These are phyloP conservation scores for Botrytis deweyae DNA, from an alignment of 2,329 filamentous ascomycete genomes.

Conservation along the genomic window DNA sequence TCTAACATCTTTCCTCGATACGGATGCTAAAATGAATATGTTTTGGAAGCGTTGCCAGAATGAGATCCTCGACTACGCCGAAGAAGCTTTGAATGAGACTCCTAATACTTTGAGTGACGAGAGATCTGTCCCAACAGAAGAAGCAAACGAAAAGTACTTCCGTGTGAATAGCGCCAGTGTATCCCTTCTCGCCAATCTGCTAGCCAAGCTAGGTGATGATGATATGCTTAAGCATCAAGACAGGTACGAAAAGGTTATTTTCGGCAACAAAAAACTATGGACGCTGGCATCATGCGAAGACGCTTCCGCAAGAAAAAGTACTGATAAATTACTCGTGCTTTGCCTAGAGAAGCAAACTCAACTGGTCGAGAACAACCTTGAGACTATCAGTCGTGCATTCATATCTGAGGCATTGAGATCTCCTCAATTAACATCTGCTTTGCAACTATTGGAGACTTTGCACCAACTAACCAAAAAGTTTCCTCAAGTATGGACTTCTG, in stretches of 20 bases:
- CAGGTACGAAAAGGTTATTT: constrained; percentile 66
- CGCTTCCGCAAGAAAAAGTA: constrained; percentile 49
- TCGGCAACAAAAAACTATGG: constrained; percentile 62
- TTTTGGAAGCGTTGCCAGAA: constrained; percentile 82
- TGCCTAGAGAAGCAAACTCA: constrained; percentile 50
- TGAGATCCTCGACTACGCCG: constrained; percentile 79
- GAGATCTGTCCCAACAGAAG: constrained; percentile 77
- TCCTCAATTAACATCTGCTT: constrained; percentile 71
- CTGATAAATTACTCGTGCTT: constrained; percentile 51
- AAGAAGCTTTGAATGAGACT: constrained; percentile 77
- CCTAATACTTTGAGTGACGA: constrained; percentile 84
- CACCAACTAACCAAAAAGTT: constrained; percentile 62
- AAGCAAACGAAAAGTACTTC: constrained; percentile 81
- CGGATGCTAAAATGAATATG: constrained; percentile 71
- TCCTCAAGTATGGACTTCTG: constrained; percentile 71
- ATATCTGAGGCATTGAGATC: constrained; percentile 72
- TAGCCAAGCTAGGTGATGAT: constrained; percentile 48
- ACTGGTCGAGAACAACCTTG: constrained; percentile 50
- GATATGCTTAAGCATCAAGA: constrained; percentile 61
- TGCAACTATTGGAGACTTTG: constrained; percentile 68
- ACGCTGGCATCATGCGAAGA: constrained; percentile 64
- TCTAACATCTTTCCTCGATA: constrained; percentile 71
- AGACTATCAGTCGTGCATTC: constrained; percentile 57
- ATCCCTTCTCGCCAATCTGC: constrained; percentile 53
- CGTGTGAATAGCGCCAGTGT: constrained; percentile 64